Evolutionary conservation across 164 flowering plant genomes (phyloP), one percentile per base, ranked within the genome.

Genomic region (Protea cynaroides): DNA sequence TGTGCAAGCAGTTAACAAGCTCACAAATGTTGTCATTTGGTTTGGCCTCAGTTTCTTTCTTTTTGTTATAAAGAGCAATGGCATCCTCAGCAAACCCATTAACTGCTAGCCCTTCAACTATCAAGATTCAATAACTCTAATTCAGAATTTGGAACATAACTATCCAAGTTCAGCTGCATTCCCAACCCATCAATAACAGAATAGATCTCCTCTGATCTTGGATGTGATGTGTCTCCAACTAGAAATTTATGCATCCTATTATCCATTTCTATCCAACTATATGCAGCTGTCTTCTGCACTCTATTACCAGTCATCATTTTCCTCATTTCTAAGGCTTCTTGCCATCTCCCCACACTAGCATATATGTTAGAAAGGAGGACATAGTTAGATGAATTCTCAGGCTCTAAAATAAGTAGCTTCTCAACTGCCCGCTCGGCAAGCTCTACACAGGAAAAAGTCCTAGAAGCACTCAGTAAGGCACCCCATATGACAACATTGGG

Each of bases 401-500:
- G 86, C 62, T 82, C 86, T 68, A 80, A 64, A 56, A 56, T 47
- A 4, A 76, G 60, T 49, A 80, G 55, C 49, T 76, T 76, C 68
- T 71, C 61, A 9, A 64, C 68, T 22, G 78, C 63, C 11, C 56
- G 59, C 72, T 78, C 86, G 1, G 79, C 86, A 49, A 82, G 75
- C 25, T 76, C 79, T 43, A 71, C 64, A 63, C 80, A 71, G 55
- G 50, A 57, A 56, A 67, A 66, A n/a, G 58, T 72, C 62, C 80
- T 78, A 11, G 77, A 78, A 58, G 83, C 80, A 65, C 83, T 76
- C 61, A 82, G 58, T 59, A 80, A 74, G 7, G 80, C 74, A 0
- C 86, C 83, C 83, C 86, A 82, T 44, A 78, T 78, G 38, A 78
- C 80, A 38, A 63, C 80, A 75, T 78, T 76, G 15, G 86, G 86